These are phyloP conservation scores for Myxozyma sirexii DNA, from an alignment of 805 yeast species.

Conservation along the genomic window DNA sequence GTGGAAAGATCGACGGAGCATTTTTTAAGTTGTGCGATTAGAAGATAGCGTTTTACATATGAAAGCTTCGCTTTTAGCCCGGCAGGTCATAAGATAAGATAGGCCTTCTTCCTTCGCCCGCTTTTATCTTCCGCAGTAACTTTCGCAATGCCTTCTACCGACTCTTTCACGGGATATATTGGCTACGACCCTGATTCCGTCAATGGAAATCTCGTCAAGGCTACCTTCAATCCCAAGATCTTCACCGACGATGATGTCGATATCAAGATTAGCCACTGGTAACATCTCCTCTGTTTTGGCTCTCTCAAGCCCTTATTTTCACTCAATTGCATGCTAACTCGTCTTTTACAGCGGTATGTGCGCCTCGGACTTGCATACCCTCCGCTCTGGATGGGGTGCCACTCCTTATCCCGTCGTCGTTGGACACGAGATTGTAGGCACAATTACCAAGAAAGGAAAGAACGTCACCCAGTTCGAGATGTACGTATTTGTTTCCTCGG, in stretches of 20 bases:
- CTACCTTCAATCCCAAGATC: constrained; percentile 29
- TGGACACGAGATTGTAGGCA: constrained; percentile 53
- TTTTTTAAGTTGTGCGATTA: background rate
- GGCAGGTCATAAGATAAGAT: no score
- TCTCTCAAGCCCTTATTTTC: background rate
- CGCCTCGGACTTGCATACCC: constrained; percentile 60
- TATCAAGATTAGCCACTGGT: constrained; percentile 34
- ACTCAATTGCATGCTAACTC: constrained; percentile 7
- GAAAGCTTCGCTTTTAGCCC: no score
- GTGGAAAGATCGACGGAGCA: no score
- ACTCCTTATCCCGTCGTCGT: constrained; percentile 46
- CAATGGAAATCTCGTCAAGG: constrained; percentile 33
- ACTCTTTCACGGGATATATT: constrained; percentile 31
- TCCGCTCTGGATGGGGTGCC: constrained; percentile 56
- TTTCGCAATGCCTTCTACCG: constrained; percentile 27
- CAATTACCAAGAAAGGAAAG: constrained; percentile 52
- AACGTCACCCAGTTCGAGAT: constrained; percentile 53
- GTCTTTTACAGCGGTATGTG: constrained; percentile 49
- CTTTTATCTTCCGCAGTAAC: background rate
- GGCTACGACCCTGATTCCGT: constrained; percentile 33
- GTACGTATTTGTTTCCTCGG: background rate
- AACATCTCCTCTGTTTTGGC: background rate
- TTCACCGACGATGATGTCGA: constrained; percentile 35
- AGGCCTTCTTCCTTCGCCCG: background rate
- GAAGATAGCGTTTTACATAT: background rate